Percentiles rank a stretch among this genome's conserved stretches.
phyloP scores from a whole-genome alignment of 257 asterid species.

The Salvia rosmarinus region DNA sequence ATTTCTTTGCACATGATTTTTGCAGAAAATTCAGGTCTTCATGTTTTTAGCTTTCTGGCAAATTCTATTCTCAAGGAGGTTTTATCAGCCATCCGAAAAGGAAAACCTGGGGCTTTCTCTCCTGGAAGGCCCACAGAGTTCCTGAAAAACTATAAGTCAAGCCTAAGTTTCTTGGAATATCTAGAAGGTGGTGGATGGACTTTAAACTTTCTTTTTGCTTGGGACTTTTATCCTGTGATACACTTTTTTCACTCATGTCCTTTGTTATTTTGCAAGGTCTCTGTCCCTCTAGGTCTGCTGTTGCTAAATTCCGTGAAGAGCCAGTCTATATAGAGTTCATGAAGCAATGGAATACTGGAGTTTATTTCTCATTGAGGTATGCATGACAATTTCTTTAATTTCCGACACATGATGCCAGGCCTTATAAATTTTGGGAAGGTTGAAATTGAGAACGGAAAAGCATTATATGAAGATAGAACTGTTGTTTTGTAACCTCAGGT shows the following conservation, averaged over 20 bases:
- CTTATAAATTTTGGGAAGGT: conserved; percentile 33
- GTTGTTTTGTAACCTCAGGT: conserved; percentile 60
- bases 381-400: conserved; percentile 4
- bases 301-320: conserved; percentile 75
- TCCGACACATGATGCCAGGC: conserved; percentile 20
- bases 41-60: conserved; percentile 90
- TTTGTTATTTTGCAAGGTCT: conserved; percentile 58
- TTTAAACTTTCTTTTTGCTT: conserved; percentile 9
- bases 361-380: conserved; percentile 88
- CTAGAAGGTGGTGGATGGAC: conserved; percentile 66
- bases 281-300: conserved; percentile 70
- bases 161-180: conserved; percentile 81
- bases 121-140: conserved; percentile 95
- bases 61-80: conserved; percentile 95
- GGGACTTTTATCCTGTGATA: not conserved
- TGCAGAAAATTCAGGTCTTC: conserved; percentile 97
- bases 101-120: conserved; percentile 93
- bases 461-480: conserved; percentile 27
- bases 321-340: conserved; percentile 79
- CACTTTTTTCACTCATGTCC: conserved; percentile 28
- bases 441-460: conserved; percentile 16
- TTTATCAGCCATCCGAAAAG: conserved; percentile 79
- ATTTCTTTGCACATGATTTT: conserved; percentile 11
- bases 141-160: conserved; percentile 85
- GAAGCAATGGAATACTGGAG: conserved; percentile 95